Base-by-base conservation (phyloP, 192 early-diverging fungal species). In the Backusella macrospora region DNA sequence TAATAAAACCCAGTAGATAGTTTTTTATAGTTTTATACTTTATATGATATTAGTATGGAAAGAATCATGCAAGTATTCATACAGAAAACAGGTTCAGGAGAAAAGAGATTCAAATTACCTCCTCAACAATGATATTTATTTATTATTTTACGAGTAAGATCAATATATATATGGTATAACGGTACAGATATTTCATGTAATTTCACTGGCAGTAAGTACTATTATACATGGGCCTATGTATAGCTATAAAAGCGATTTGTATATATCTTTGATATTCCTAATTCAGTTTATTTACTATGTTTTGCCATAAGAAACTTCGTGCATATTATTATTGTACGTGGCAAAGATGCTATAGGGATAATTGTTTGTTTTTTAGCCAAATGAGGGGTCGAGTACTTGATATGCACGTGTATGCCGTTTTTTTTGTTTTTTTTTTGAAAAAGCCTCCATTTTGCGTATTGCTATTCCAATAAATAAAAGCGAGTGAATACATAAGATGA, bases 41-140 rank as follows among this genome's bases (percentile, higher is more conserved):
- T 16, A 49, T 49, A 49, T 49, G 18, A 49, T n/a, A 49, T 8
- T 49, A 49, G n/a, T 18, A 49, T 49, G 48, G 48, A 0, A 18
- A n/a, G 16, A 49, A 2, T 49, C 5, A 49, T 49, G 48, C 48
- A 49, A 49, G 48, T 49, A 49, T 49, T 21, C 48, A 49, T 49
- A 49, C 48, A 49, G 48, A 49, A 49, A 49, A 49, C 48, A 49
- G 48, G 48, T 49, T 49, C 48, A 49, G 48, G 48, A 49, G 48
- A 18, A 18, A n/a, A 49, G 9, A n/a, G 48, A 49, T 49, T 49
- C n/a, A 49, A 49, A 49, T 49, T 49, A n/a, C 18, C 48, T 49
- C 48, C 48, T 49, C 48, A 8, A 6, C 48, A 49, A 49, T 49
- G 18, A n/a, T 9, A 16, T 49, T 49, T 49, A 16, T 49, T 7